Evolutionary conservation across 345 rosid genomes (phyloP).

Genomic region (Citrus glauca): DNA sequence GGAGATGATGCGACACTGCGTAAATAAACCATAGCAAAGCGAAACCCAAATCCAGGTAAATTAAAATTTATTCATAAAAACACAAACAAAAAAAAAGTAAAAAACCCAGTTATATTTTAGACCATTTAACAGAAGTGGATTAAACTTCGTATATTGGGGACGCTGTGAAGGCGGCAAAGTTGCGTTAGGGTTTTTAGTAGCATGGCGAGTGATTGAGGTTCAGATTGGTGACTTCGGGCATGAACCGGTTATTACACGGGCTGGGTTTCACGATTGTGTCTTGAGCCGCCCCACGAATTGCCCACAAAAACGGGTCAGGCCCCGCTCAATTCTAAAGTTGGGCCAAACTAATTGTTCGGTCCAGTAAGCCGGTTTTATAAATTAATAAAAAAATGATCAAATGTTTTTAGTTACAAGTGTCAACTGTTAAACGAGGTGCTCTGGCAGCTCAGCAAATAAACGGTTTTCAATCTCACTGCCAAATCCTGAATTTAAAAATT

Average conservation of each 20-base stretch:
- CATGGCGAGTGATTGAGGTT: neutral
- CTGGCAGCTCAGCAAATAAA: neutral
- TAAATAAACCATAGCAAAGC: conserved; percentile 18
- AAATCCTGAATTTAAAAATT: neutral
- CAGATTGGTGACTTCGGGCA: neutral
- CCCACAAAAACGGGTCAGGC: neutral
- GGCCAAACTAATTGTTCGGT: neutral
- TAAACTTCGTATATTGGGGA: neutral
- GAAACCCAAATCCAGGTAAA: neutral
- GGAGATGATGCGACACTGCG: conserved; percentile 17
- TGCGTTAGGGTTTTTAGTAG: neutral
- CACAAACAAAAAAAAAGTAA: neutral
- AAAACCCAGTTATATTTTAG: neutral
- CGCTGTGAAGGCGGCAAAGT: neutral
- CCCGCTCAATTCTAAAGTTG: neutral
- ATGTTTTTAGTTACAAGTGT: neutral
- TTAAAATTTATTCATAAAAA: neutral
- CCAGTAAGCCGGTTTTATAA: neutral
- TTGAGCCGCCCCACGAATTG: neutral
- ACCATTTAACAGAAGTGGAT: neutral
- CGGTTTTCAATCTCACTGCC: neutral
- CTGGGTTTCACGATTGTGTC: neutral
- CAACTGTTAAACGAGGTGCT: neutral
- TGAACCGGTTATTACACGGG: neutral
- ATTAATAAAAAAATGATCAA: neutral